Evolutionary conservation across 163 green algal genomes (phyloP).

Genomic region (Trebouxia gelatinosa): DNA sequence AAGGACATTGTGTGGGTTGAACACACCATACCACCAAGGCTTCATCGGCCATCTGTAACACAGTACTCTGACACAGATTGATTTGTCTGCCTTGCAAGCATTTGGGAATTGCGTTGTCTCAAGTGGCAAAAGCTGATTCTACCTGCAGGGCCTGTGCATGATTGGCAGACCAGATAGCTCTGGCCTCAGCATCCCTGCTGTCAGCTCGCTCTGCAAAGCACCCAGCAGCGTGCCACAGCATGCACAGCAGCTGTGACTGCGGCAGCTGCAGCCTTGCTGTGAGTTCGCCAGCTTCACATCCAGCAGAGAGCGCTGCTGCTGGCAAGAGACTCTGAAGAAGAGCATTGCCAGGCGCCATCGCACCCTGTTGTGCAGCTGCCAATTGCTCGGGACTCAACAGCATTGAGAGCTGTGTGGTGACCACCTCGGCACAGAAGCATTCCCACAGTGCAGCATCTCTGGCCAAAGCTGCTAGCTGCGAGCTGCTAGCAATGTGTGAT

Average conservation of each 20-base stretch:
- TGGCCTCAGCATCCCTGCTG: too few relatives aligned
- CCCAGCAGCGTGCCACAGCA: constrained; percentile 14
- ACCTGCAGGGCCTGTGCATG: too few relatives aligned
- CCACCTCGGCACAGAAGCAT: constrained; percentile 2
- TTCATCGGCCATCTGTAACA: too few relatives aligned
- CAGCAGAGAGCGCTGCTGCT: background rate
- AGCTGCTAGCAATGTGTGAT: constrained; percentile 18
- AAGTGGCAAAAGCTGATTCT: too few relatives aligned
- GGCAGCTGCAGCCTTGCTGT: background rate
- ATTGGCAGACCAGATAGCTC: too few relatives aligned
- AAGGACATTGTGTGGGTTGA: too few relatives aligned
- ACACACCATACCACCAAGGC: too few relatives aligned
- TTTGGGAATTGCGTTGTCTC: background rate
- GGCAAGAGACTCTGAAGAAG: background rate
- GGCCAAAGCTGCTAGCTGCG: background rate
- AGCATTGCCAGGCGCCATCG: background rate
- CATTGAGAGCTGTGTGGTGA: background rate
- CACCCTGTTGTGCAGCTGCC: background rate
- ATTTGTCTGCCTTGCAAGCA: background rate
- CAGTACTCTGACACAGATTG: too few relatives aligned
- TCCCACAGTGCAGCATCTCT: constrained; percentile 37
- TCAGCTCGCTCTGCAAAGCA: constrained; percentile 5
- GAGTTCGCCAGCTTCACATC: too few relatives aligned
- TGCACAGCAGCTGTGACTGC: background rate
- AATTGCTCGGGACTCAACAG: background rate